phyloP scores from a whole-genome alignment of 2,329 filamentous ascomycete species.

The Arthrobotrys entomopaga region DNA sequence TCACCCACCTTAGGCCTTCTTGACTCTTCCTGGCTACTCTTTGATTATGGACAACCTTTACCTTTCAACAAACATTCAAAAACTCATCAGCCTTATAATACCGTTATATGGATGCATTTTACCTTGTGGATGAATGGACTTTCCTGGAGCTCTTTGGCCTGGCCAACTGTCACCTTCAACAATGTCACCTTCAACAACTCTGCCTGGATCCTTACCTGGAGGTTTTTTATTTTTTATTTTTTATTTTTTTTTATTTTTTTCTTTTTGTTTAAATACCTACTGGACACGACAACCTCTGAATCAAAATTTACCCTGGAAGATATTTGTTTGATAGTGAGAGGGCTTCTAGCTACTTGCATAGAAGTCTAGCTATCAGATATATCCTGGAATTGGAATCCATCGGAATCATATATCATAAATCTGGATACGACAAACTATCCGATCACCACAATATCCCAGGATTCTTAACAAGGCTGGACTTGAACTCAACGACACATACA shows the following conservation, averaged over 20 bases:
- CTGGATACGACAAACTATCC: neutral
- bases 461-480: conserved; percentile 6
- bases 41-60: conserved; percentile 19
- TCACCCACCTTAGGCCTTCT: conserved; percentile 25
- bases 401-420: neutral
- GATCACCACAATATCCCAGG: neutral
- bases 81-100: conserved; percentile 1
- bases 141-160: neutral
- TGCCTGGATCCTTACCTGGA: conserved; percentile 7
- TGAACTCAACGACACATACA: neutral
- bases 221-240: neutral
- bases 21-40: conserved; percentile 23
- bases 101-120: neutral
- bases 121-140: conserved; percentile 3
- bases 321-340: too few relatives aligned
- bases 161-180: neutral
- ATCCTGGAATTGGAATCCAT: too few relatives aligned
- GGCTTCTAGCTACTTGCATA: neutral
- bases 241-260: neutral
- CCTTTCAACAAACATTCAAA: neutral
- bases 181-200: neutral
- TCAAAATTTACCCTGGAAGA: too few relatives aligned
- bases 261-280: neutral
- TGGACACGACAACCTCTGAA: neutral
- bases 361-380: neutral